Conservation (phyloP, 768 basidiomycete genomes). For the Pulveroboletus sp. region DNA sequence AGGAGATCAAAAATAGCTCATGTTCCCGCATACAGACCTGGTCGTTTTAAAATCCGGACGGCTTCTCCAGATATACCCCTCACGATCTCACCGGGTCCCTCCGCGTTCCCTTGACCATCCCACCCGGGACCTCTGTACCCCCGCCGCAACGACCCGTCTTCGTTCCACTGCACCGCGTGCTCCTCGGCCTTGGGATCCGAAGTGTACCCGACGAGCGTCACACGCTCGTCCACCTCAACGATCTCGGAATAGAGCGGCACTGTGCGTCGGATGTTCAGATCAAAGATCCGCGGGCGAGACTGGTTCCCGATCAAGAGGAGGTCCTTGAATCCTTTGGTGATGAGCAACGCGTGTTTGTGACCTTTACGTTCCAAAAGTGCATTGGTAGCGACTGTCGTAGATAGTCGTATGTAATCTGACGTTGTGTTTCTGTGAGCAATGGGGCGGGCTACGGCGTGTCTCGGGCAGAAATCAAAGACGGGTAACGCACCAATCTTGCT, state of each 20-base stretch:
- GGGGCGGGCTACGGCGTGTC: no score
- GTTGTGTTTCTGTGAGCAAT: neutral
- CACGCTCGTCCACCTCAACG: constrained; percentile 78
- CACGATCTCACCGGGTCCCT: constrained; percentile 78
- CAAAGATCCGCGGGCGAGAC: constrained; percentile 91
- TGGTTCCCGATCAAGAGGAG: constrained; percentile 93
- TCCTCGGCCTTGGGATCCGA: constrained; percentile 79
- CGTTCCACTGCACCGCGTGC: constrained; percentile 73
- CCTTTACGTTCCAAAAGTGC: constrained; percentile 94
- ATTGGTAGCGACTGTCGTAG: constrained; percentile 95
- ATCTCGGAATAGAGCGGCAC: constrained; percentile 69
- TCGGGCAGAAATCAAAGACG: no score
- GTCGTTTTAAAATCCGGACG: constrained; percentile 73
- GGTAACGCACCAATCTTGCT: constrained; percentile 65
- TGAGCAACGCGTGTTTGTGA: constrained; percentile 83
- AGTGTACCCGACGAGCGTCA: constrained; percentile 90
- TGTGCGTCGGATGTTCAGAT: constrained; percentile 81
- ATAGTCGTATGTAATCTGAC: constrained; percentile 83
- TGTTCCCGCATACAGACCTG: constrained; percentile 37
- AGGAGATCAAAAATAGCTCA: neutral
- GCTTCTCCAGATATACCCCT: constrained; percentile 85
- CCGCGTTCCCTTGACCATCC: constrained; percentile 64
- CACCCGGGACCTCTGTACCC: constrained; percentile 76
- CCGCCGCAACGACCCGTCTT: constrained; percentile 57
- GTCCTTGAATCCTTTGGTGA: constrained; percentile 89